Base-by-base conservation (phyloP, 176 grass and related monocot species). In the Oryza coarctata region DNA sequence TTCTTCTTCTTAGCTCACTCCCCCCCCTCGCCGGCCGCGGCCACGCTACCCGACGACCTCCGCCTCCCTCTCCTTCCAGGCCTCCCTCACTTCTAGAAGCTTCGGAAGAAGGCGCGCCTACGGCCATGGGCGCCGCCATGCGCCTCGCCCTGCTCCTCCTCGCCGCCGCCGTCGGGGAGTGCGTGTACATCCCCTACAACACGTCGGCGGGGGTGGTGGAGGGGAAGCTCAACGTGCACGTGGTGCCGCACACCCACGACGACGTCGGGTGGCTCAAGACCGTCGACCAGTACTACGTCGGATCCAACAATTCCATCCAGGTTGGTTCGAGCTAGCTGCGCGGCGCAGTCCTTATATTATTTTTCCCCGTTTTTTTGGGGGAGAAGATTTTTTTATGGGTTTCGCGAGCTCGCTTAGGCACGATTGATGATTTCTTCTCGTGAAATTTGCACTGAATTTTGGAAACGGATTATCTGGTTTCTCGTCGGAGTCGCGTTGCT, bases 251-350 rank as follows among this genome's bases (percentile, higher is more conserved):
- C 86, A 94, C 78, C 50, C 92, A 94, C 88, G 92, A 94, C 77
- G 92, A 94, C 82, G 91, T 94, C 55, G 91, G 91, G 2, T 94
- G 91, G 91, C 91, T 94, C 79, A 94, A 94, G 88, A 94, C 91
- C 41, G 73, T 94, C n/a, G 91, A 94, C 63, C 91, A 94, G 88
- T 94, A 94, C 86, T 94, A 90, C 64, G 88, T 94, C 12, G 92
- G 92, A 20, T 94, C 92, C 32, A 94, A 94, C 79, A 94, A 94
- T 55, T 91, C 92, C 71, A 94, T 94, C 84, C 92, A 92, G 92
- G 92, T 91, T 31, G 92, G 89, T 91, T 25, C 4, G 2, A 43
- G 70, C 47, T 17, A 8, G 50, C 15, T 55, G 6, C 4, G 20
- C 50, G 20, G 31, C 33, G 55, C n/a, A 7, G 55, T 60, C 8